Evolutionary conservation across 257 asterid species (phyloP).

Genomic region (Solanum etuberosum): DNA sequence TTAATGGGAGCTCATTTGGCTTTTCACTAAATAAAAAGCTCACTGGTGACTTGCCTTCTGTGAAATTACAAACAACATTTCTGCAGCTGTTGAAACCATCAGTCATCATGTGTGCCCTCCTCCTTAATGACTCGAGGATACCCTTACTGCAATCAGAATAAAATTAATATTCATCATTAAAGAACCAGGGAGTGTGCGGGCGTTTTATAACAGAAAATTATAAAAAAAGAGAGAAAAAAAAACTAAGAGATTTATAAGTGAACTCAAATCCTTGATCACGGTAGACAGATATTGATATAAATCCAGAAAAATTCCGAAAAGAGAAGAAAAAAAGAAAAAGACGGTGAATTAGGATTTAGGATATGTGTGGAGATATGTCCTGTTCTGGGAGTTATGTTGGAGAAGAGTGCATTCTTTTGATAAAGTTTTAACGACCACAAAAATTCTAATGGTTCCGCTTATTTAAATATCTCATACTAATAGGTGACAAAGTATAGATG

Average conservation of each 20-base stretch:
- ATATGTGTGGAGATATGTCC: not conserved
- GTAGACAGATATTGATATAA: not conserved
- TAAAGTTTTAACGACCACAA: not conserved
- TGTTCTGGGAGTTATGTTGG: not conserved
- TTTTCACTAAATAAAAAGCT: not conserved
- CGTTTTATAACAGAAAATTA: not conserved
- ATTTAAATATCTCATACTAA: not conserved
- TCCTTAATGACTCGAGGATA: constrained; percentile 80
- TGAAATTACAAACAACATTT: constrained; percentile 91
- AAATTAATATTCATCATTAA: not conserved
- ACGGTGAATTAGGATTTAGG: not conserved
- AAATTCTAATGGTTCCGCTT: not conserved
- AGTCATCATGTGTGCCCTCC: constrained; percentile 90
- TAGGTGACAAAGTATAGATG: not conserved
- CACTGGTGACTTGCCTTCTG: constrained; percentile 55
- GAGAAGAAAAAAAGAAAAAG: not conserved
- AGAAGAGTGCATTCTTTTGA: not conserved
- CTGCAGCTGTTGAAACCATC: constrained; percentile 98
- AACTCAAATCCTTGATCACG: not conserved
- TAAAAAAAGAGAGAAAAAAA: not conserved
- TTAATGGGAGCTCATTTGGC: not conserved
- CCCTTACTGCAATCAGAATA: constrained; percentile 57
- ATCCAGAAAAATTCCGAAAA: not conserved
- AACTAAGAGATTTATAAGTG: not conserved
- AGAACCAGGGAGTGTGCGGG: not conserved